These are phyloP conservation scores for Elongisporangium undulatum DNA, from an alignment of 352 stramenopile species.

Conservation along the genomic window DNA sequence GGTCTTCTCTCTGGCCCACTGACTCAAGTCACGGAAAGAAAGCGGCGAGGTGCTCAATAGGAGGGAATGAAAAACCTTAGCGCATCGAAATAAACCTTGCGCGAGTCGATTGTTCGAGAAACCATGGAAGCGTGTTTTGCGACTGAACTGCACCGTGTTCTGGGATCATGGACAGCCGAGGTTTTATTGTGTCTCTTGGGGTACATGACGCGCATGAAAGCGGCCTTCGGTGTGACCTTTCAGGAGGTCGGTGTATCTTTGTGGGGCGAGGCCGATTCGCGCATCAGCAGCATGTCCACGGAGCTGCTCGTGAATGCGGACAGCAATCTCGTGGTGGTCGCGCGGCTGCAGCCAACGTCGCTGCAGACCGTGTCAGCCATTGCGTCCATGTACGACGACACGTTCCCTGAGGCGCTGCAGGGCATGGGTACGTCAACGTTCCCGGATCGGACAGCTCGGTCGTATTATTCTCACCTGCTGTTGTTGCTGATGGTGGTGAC, in stretches of 20 bases:
- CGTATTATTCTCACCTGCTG: background rate
- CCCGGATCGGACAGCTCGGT: background rate
- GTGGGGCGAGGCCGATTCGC: background rate
- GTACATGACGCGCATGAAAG: background rate
- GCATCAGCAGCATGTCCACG: slow-evolving; percentile 35
- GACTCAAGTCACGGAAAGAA: slow-evolving; percentile 7
- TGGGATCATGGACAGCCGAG: background rate
- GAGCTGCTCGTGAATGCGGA: slow-evolving; percentile 49
- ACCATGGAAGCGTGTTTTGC: background rate
- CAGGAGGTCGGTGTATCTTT: background rate
- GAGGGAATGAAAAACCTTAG: slow-evolving; percentile 10
- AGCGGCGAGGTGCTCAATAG: slow-evolving; percentile 8
- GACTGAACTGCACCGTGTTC: background rate
- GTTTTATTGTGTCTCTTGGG: background rate
- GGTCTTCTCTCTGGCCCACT: slow-evolving; percentile 6
- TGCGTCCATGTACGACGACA: slow-evolving; percentile 45
- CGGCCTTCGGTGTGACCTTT: slow-evolving; percentile 7
- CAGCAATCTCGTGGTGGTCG: slow-evolving; percentile 50
- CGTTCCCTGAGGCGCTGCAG: slow-evolving; percentile 54
- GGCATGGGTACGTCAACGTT: slow-evolving; percentile 43
- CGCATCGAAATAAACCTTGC: background rate
- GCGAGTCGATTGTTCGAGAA: background rate
- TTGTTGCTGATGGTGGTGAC: background rate
- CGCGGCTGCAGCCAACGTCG: slow-evolving; percentile 35
- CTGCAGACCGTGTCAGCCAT: slow-evolving; percentile 50